These are phyloP conservation scores for Rhizopus stolonifer DNA, from an alignment of 371 early-diverging fungal genomes.

Conservation along the genomic window DNA sequence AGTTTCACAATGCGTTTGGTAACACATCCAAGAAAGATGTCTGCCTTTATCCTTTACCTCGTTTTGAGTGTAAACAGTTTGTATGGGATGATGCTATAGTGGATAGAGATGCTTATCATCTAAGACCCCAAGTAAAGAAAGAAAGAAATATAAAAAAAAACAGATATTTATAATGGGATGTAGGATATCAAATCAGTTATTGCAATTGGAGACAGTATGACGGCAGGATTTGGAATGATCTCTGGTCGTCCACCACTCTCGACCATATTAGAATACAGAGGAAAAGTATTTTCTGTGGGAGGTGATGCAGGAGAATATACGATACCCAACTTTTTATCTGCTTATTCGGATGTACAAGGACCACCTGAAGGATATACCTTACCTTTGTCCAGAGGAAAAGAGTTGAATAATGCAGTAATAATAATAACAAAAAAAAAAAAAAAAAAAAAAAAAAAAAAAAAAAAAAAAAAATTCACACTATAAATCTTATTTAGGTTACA, in stretches of 20 bases:
- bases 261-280: conserved; percentile 58
- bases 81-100: conserved; percentile 39
- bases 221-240: conserved; percentile 67
- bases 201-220: conserved; percentile 71
- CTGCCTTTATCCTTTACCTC: conserved; percentile 43
- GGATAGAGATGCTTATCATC: conserved; percentile 48
- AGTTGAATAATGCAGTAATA: conserved; percentile 63
- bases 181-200: conserved; percentile 68
- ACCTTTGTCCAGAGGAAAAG: conserved; percentile 56
- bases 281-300: conserved; percentile 61
- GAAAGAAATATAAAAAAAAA: too few relatives aligned
- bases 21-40: conserved; percentile 24
- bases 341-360: conserved; percentile 42
- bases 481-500: too few relatives aligned
- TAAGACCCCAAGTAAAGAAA: conserved; percentile 43
- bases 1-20: conserved; percentile 48
- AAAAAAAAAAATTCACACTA: too few relatives aligned
- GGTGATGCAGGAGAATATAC: conserved; percentile 60
- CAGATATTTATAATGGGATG: too few relatives aligned
- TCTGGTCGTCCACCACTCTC: conserved; percentile 58
- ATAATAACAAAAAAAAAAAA: too few relatives aligned
- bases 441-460: too few relatives aligned
- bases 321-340: conserved; percentile 56
- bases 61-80: conserved; percentile 50
- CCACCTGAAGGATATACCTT: conserved; percentile 55